These are phyloP conservation scores for Laetiporus sulphureus DNA, from an alignment of 1,284 basidiomycete genomes.

Conservation along the genomic window DNA sequence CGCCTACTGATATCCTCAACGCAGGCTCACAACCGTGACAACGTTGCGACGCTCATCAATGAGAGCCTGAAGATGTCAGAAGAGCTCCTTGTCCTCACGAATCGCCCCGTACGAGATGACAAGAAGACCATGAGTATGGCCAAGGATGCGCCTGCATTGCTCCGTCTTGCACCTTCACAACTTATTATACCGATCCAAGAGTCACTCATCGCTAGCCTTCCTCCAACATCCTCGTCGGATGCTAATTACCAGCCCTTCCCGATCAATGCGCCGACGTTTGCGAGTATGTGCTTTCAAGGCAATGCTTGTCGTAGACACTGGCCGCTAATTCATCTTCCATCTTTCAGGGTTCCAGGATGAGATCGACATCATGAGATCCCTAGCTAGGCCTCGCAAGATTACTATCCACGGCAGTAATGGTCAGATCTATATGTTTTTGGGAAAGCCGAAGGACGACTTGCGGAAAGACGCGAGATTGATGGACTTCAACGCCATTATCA, in stretches of 20 bases:
- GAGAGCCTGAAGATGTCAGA: conserved; percentile 58
- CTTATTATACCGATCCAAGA: conserved; percentile 92
- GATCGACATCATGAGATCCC: conserved; percentile 89
- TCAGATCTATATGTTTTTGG: conserved; percentile 85
- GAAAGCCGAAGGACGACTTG: conserved; percentile 97
- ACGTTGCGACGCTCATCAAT: conserved; percentile 46
- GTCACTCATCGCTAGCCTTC: conserved; percentile 86
- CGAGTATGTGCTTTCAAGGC: conserved; percentile 39
- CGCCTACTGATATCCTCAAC: background rate
- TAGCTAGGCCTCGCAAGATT: conserved; percentile 92
- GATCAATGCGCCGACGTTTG: conserved; percentile 68
- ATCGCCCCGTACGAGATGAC: conserved; percentile 45
- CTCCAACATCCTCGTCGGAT: conserved; percentile 61
- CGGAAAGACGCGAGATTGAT: conserved; percentile 96
- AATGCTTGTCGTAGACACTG: background rate
- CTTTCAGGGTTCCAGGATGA: conserved; percentile 69
- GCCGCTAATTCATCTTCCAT: background rate
- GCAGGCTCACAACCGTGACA: conserved; percentile 27
- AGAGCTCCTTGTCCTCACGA: conserved; percentile 64
- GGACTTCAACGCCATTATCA: conserved; percentile 99
- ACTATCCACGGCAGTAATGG: conserved; percentile 84
- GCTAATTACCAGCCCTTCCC: conserved; percentile 83
- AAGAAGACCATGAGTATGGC: conserved; percentile 49
- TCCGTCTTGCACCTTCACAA: conserved; percentile 50
- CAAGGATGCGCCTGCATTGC: conserved; percentile 60